phyloP scores from a whole-genome alignment of 2,329 filamentous ascomycete genomes.

The Pseudocercospora pini-densiflorae region DNA sequence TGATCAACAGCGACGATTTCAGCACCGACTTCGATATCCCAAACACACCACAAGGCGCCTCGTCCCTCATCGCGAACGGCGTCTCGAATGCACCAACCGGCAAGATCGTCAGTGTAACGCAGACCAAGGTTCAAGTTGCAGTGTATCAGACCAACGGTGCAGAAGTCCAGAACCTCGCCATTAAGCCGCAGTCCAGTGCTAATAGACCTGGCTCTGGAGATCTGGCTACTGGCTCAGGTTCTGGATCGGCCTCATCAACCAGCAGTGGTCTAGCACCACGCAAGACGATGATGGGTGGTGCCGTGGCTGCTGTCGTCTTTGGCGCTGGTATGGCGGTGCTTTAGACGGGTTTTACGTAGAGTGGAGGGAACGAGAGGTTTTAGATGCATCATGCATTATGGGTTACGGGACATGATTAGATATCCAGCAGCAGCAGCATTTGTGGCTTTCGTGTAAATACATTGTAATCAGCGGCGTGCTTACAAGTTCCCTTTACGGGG shows the following conservation, averaged over 20 bases:
- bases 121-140: conserved; percentile 59
- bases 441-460: background rate
- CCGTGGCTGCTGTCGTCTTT: conserved; percentile 31
- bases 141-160: conserved; percentile 62
- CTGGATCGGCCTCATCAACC: conserved; percentile 20
- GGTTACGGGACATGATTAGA: conserved; percentile 3
- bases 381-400: conserved; percentile 2
- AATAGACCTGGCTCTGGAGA: conserved; percentile 58
- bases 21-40: conserved; percentile 80
- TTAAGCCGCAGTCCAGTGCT: conserved; percentile 59
- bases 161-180: conserved; percentile 66
- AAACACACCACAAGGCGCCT: conserved; percentile 66
- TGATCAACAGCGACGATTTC: conserved; percentile 73
- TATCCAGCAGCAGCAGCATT: conserved; percentile 3
- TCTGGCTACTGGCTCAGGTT: conserved; percentile 29
- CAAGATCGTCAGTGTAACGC: conserved; percentile 61
- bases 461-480: background rate
- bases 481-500: too few species aligned
- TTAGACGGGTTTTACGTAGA: conserved; percentile 16
- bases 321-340: conserved; percentile 33
- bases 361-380: background rate
- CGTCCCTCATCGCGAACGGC: conserved; percentile 76
- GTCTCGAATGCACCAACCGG: conserved; percentile 64
- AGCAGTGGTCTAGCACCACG: conserved; percentile 23
- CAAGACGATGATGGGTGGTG: conserved; percentile 23